Base-by-base conservation (phyloP, 2,329 filamentous ascomycete species). In the Fusarium pseudocircinatum region DNA sequence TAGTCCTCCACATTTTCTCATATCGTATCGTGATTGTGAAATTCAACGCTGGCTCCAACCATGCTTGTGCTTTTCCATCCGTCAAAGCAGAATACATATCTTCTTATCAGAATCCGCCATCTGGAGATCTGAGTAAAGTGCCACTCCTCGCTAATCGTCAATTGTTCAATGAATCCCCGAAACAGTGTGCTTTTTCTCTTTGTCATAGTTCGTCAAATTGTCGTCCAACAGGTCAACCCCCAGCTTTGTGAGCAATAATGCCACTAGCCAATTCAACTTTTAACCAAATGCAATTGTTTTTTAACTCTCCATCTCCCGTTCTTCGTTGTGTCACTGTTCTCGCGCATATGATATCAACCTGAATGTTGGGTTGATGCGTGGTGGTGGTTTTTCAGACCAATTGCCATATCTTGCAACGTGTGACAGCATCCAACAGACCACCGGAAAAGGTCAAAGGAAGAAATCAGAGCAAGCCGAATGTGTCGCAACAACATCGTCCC, bases 11-110 rank as follows among this genome's bases (percentile, higher is more conserved):
- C 54, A 59, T 67, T 37, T 70, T 63, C 53, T 67, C 60, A 26
- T 64, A 58, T 74, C 49, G 42, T 53, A 52, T 74, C 53, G 39
- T 53, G 67, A 60, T 74, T 47, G 34, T 53, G 59, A 77, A 69
- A 60, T 52, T 71, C 75, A 63, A 72, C 71, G 70, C 72, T 73
- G 65, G 66, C 53, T 77, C 65, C 72, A 44, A 63, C 56, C 60
- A 76, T 72, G 70, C 67, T 74, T 63, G 60, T 66, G 56, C 47
- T 72, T 76, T 75, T 63, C 50, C 40, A 44, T 57, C 34, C 37
- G 34, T 53, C 44, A 36, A 58, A 59, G 52, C 40, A 60, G 46
- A 49, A 52, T 53, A 52, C 60, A 24, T 46, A 53, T 64, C 44
- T 56, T 61, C 28, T 53, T 68, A 43, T 54, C 42, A 43, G 34